Evolutionary conservation across 306 rosid species (phyloP), one percentile per base, ranked within the genome.

Genomic region (Lithocarpus polystachyus): DNA sequence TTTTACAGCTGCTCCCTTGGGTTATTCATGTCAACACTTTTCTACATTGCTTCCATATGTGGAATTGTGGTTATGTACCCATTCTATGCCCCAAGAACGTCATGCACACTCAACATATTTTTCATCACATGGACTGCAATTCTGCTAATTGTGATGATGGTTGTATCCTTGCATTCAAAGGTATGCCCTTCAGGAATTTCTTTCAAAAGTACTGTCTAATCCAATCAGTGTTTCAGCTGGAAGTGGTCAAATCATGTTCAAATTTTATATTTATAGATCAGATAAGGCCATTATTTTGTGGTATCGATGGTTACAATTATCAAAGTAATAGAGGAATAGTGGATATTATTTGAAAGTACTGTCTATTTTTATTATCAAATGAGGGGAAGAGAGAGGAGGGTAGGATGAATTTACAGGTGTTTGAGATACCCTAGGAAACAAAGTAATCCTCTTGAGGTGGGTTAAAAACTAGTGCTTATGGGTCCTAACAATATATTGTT

Each of bases 91-190:
- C 79, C 89, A 80, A 82, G 80, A 78, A 22, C 77, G 55, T 82
- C 90, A 6, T 94, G 98, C 72, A 29, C 81, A 72, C 92, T 94
- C 82, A 94, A 94, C 82, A 83, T 94, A 14, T 90, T 92, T 82
- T 92, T 94, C 92, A 88, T 94, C 79, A 84, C 93, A 75, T 94
- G 98, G 98, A 90, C 97, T 28, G 86, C 82, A 56, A 64, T 94
- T 85, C 97, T 94, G 48, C 94, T 94, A 79, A 73, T 82, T 67
- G 94, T 83, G 45, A 92, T 89, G 88, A 81, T 90, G 89, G 78
- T 56, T 76, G 77, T 89, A 22, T 92, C 97, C 45, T 83, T 94
- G 64, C 93, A 92, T 81, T 83, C 98, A 56, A 94, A 88, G 98
- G 98, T 90, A 82, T 74, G 62, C 9, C 29, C 12, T 37, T 0